These are phyloP conservation scores for Gossypium raimondii DNA, from an alignment of 345 rosid genomes.

Conservation along the genomic window DNA sequence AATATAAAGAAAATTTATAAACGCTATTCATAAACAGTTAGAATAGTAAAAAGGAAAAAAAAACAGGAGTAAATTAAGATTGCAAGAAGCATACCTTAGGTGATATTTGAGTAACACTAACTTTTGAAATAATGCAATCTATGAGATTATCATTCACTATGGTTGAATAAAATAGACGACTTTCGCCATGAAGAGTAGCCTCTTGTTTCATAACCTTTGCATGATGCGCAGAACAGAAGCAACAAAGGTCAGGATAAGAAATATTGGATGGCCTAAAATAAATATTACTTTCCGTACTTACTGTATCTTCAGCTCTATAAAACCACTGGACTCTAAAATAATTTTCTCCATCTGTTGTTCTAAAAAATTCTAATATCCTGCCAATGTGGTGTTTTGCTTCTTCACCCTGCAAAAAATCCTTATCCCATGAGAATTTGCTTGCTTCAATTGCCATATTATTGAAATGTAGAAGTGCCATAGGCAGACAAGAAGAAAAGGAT, in stretches of 20 bases:
- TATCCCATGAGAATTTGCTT: constrained; percentile 1
- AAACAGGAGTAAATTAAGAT: background rate
- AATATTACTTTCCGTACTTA: constrained; percentile 31
- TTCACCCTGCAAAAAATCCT: constrained; percentile 53
- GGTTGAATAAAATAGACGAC: constrained; percentile 79
- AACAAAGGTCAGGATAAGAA: constrained; percentile 17
- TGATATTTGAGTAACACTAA: constrained; percentile 43
- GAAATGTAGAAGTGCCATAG: background rate
- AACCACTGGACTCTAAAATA: constrained; percentile 89
- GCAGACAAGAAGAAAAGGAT: background rate
- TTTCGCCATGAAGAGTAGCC: constrained; percentile 56
- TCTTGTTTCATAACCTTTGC: constrained; percentile 64
- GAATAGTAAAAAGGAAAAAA: constrained; percentile 3
- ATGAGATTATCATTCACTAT: constrained; percentile 84
- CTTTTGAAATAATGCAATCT: constrained; percentile 77
- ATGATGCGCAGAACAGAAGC: constrained; percentile 13
- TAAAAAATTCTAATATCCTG: constrained; percentile 72
- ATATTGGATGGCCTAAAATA: constrained; percentile 11
- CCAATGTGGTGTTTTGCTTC: constrained; percentile 58
- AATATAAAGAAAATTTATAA: constrained; percentile 4
- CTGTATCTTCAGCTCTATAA: constrained; percentile 90
- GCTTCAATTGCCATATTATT: constrained; percentile 9
- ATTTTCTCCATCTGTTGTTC: constrained; percentile 59
- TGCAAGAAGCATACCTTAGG: constrained; percentile 51
- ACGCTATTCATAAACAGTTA: constrained; percentile 6